Percentiles rank a stretch among this genome's conserved stretches.
phyloP scores from a whole-genome alignment of 352 stramenopile species.

The Pythium sukuiense region DNA sequence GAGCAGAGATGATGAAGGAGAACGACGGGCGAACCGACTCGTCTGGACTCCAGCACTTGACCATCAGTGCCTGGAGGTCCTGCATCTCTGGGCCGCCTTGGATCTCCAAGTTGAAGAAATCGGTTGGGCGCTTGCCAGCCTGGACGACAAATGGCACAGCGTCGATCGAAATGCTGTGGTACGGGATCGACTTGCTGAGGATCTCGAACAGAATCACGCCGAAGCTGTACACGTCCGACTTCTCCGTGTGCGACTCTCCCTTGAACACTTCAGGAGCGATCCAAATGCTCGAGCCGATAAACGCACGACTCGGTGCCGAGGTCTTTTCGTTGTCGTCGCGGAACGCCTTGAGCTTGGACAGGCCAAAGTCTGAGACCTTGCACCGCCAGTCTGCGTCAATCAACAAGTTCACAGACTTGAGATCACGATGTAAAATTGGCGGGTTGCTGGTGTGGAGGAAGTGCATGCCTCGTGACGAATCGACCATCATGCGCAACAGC shows the following conservation, averaged over 20 bases:
- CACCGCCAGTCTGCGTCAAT: slow-evolving; percentile 87
- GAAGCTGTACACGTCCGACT: slow-evolving; percentile 89
- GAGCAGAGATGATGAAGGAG: slow-evolving; percentile 72
- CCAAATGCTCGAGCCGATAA: slow-evolving; percentile 89
- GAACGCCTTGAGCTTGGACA: slow-evolving; percentile 85
- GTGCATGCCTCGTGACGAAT: slow-evolving; percentile 87
- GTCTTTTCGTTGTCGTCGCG: slow-evolving; percentile 51
- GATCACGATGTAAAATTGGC: slow-evolving; percentile 87
- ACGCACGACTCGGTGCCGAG: slow-evolving; percentile 41
- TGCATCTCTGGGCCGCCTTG: slow-evolving; percentile 52
- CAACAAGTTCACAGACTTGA: slow-evolving; percentile 90
- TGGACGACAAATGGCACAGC: slow-evolving; percentile 82
- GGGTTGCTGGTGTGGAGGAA: slow-evolving; percentile 90
- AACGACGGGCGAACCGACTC: slow-evolving; percentile 76
- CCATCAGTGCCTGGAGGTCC: slow-evolving; percentile 71
- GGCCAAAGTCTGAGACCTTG: slow-evolving; percentile 90
- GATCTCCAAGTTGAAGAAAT: slow-evolving; percentile 67
- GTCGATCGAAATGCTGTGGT: slow-evolving; percentile 78
- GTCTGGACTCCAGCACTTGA: slow-evolving; percentile 75
- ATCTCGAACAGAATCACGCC: slow-evolving; percentile 82
- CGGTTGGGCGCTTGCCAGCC: slow-evolving; percentile 70
- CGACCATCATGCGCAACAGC: slow-evolving; percentile 85
- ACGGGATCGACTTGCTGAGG: slow-evolving; percentile 61
- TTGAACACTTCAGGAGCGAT: slow-evolving; percentile 91
- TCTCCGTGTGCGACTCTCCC: slow-evolving; percentile 82